Conservation (phyloP, 225 moss, liverwort and hornwort species). For the Antitrichia curtipendula region DNA sequence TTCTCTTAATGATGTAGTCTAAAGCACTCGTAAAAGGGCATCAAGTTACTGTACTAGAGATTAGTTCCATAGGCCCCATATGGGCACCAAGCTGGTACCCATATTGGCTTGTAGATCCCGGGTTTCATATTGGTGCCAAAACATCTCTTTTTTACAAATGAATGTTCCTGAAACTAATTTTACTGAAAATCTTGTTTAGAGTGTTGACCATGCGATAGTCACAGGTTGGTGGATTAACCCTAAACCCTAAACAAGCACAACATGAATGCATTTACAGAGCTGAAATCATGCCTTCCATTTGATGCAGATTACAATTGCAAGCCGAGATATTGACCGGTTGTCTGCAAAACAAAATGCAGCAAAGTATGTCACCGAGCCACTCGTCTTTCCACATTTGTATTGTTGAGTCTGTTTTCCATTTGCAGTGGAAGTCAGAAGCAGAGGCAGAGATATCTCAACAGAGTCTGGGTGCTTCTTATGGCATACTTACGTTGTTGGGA, state of each 20-base stretch:
- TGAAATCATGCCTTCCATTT: not conserved
- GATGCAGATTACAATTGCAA: constrained; percentile 62
- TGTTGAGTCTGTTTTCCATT: not conserved
- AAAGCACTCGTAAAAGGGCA: not conserved
- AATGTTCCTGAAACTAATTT: not conserved
- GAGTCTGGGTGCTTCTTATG: not conserved
- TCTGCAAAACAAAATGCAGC: not conserved
- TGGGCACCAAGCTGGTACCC: not conserved
- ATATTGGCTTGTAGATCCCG: not conserved
- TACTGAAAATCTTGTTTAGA: no score
- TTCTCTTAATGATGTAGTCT: not conserved
- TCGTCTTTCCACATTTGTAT: not conserved
- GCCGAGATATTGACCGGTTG: constrained; percentile 49
- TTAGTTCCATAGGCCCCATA: no score
- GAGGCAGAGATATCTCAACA: not conserved
- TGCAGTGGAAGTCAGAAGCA: not conserved
- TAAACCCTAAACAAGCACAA: not conserved
- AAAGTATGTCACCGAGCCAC: not conserved
- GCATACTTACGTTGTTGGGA: not conserved
- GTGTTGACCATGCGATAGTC: not conserved
- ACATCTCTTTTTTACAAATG: not conserved
- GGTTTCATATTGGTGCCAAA: not conserved
- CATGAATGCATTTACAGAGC: not conserved
- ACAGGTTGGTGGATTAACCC: not conserved
- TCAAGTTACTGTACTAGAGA: not conserved